Evolutionary conservation across 1,284 basidiomycete genomes (phyloP).

Genomic region (Psilocybe mexicana): DNA sequence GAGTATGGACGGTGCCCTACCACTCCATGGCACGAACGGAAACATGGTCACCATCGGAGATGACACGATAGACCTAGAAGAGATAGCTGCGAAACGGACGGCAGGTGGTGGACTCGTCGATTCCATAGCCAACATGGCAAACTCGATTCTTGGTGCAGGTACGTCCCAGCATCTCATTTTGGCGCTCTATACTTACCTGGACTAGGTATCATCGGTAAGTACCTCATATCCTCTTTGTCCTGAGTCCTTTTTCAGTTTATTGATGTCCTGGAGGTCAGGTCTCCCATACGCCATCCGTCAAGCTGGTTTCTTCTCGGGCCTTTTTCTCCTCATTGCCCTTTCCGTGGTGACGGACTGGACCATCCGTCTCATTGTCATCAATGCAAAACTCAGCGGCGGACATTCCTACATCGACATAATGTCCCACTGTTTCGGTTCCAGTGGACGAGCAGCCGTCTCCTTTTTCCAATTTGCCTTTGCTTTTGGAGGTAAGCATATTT

Average conservation of each 20-base stretch:
- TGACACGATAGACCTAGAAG: constrained; percentile 60
- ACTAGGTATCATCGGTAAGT: constrained; percentile 81
- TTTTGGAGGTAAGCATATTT: constrained; percentile 72
- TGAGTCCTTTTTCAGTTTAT: constrained; percentile 7
- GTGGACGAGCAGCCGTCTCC: constrained; percentile 89
- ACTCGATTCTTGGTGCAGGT: constrained; percentile 96
- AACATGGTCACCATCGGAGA: constrained; percentile 31
- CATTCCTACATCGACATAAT: constrained; percentile 96
- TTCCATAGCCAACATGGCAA: constrained; percentile 92
- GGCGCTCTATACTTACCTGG: constrained; percentile 8
- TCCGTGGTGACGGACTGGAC: constrained; percentile 96
- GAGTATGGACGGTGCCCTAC: constrained; percentile 54
- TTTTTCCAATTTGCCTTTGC: constrained; percentile 99
- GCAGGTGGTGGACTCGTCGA: constrained; percentile 82
- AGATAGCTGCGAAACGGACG: constrained; percentile 62
- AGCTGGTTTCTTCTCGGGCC: constrained; percentile 89
- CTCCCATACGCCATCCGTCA: constrained; percentile 92
- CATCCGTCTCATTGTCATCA: constrained; percentile 92
- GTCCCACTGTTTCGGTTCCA: constrained; percentile 90
- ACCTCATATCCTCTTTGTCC: constrained; percentile 1
- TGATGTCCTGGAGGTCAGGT: constrained; percentile 42
- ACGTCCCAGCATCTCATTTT: not conserved
- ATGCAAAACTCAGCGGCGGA: constrained; percentile 93
- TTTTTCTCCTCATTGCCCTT: constrained; percentile 78
- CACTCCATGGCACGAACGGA: constrained; percentile 41